Evolutionary conservation across 1,284 basidiomycete genomes (phyloP).

Genomic region (Sanghuangporus sanghuang): DNA sequence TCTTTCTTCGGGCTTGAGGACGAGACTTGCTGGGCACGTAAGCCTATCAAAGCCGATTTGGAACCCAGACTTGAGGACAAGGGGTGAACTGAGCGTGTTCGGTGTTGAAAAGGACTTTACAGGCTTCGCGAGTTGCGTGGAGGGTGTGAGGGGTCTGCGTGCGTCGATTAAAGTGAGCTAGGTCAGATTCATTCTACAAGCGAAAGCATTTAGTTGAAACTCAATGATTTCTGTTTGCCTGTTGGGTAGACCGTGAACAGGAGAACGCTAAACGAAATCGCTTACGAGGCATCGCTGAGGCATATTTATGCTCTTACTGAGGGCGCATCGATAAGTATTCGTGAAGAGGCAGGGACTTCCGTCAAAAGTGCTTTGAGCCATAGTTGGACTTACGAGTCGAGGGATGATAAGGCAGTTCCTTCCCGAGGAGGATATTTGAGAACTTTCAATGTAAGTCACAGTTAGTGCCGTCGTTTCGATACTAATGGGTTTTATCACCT

Average conservation of each 20-base stretch:
- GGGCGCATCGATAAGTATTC: constrained; percentile 80
- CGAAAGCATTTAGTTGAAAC: constrained; percentile 12
- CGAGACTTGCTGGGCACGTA: constrained; percentile 77
- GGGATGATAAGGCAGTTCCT: constrained; percentile 68
- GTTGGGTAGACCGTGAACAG: constrained; percentile 27
- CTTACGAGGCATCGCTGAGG: constrained; percentile 77
- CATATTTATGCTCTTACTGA: constrained; percentile 69
- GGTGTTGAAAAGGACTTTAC: constrained; percentile 67
- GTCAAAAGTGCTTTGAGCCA: constrained; percentile 86
- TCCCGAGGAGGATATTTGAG: constrained; percentile 62
- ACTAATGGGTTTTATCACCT: neutral
- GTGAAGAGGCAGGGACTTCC: constrained; percentile 74
- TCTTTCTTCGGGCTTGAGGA: constrained; percentile 84
- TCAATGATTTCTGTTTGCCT: constrained; percentile 21
- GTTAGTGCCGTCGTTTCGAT: neutral
- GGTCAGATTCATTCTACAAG: constrained; percentile 28
- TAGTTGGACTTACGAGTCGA: constrained; percentile 72
- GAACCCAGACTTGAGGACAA: constrained; percentile 51
- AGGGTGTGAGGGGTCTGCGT: constrained; percentile 61
- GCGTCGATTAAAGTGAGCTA: constrained; percentile 61
- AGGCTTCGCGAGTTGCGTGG: constrained; percentile 63
- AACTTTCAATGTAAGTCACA: constrained; percentile 41
- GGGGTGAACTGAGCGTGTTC: constrained; percentile 57
- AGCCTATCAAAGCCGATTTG: constrained; percentile 51
- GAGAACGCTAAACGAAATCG: constrained; percentile 67